These are phyloP conservation scores for Sicyos edulis DNA, from an alignment of 306 rosid genomes.

Conservation along the genomic window DNA sequence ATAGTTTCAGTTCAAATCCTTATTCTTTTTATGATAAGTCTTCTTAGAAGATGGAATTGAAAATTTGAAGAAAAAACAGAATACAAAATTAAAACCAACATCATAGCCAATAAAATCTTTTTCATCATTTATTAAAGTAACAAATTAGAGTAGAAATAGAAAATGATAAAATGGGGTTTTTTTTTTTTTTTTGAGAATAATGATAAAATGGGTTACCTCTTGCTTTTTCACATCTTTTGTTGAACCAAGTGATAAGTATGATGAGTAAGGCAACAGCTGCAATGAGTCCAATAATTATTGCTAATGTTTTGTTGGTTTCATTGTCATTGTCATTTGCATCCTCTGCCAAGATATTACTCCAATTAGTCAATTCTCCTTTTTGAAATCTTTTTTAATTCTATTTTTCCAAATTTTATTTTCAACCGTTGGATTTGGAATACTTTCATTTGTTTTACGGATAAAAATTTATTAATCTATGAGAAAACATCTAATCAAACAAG, in stretches of 20 bases:
- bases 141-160: not conserved
- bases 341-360: slow-evolving; percentile 14
- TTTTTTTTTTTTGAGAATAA: too few relatives aligned
- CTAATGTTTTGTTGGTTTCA: slow-evolving; percentile 64
- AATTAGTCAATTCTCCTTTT: too few relatives aligned
- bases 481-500: not conserved
- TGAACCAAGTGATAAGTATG: slow-evolving; percentile 51
- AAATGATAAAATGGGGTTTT: not conserved
- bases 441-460: not conserved
- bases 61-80: too few relatives aligned
- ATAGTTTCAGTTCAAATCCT: too few relatives aligned
- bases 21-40: too few relatives aligned
- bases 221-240: slow-evolving; percentile 32
- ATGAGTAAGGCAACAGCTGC: slow-evolving; percentile 65
- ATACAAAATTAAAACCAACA: too few relatives aligned
- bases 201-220: slow-evolving; percentile 29
- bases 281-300: slow-evolving; percentile 66
- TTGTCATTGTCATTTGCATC: slow-evolving; percentile 30
- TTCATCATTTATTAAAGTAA: not conserved
- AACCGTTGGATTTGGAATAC: not conserved
- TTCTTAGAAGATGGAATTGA: too few relatives aligned
- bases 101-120: not conserved
- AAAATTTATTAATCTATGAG: not conserved
- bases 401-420: not conserved
- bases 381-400: not conserved